Base-by-base conservation (phyloP, 805 yeast species). In the Alloascoidea hylecoeti region DNA sequence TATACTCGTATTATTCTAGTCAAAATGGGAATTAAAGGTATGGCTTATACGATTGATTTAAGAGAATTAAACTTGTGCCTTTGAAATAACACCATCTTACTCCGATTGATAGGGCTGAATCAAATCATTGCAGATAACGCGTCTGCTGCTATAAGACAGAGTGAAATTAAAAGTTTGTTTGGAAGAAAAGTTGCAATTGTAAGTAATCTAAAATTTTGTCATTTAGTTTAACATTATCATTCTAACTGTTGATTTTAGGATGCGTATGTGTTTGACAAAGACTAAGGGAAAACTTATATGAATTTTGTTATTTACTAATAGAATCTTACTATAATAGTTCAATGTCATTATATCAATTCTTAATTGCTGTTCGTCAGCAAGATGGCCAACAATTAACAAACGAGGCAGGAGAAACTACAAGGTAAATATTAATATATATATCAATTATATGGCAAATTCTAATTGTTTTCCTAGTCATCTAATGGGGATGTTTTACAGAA, bases 141-240 rank as follows among this genome's bases (percentile, higher is more conserved):
- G 1, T 95, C 96, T 1, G 57, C 61, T 13, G 86, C 97, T 1
- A 73, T 84, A 45, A 72, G 73, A 44, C 73, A 75, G 39, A 70
- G 73, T 41, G 95, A 85, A 46, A 78, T 89, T 63, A 89, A 89
- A 58, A 67, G 81, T 13, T 71, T 86, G 35, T 80, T 83, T 50
- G 98, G 98, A 1, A 66, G 97, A 35, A 92, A 92, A 62, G 95
- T 92, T n/a, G 98, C 98, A 42, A 88, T 92, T 42, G 89, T 56
- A 36, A 15, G 51, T 37, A 14, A n/a, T n/a, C 15, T 16, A 15
- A 6, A 34, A 5, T 18, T 12, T 33, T 16, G 12, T 17, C 9
- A 5, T 4, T 17, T 17, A 5, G 38, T 14, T 13, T 2, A 14
- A 32, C 38, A 17, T 16, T 17, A 6, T 38, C 16, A 40, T 9